Base-by-base conservation (phyloP, 129 eudicot species). In the Chrysanthemum makinoi region DNA sequence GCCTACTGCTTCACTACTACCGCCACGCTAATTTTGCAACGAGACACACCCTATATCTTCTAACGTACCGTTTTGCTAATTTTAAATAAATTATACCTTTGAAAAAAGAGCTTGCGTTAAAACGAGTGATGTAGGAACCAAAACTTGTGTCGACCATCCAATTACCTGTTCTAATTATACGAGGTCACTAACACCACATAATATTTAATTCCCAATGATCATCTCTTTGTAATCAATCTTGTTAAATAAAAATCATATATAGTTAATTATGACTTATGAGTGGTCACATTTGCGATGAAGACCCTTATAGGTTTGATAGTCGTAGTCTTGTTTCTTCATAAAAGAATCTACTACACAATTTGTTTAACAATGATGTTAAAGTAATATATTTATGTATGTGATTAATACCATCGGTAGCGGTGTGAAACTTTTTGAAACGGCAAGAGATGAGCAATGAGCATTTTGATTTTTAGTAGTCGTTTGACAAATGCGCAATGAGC, bases 111-210 rank as follows among this genome's bases (percentile, higher is more conserved):
- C 11, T 56, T 3, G 11, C 18, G 10, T 22, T 50, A 50, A 28
- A 68, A 15, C 10, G 35, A 35, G 13, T 17, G 74, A 18, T 11
- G 52, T 68, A 68, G 44, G 22, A 66, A 68, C 30, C n/a, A 17
- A 10, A 50, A 68, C 11, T 51, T 68, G 16, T 68, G 62, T 9
- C 73, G 52, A 52, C 73, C 63, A 69, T 53, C 35, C 73, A 33
- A 53, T 24, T 10, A n/a, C 24, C 20, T 52, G 28, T 14, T 24
- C 18, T 51, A 68, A 15, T 26, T 26, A 15, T 24, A 50, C 24
- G 1, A 3, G 24, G 20, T 67, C 43, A 49, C 28, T 11, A 68
- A 51, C 48, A 68, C 61, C 61, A 50, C 72, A 51, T 26, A 51
- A 15, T 68, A 24, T 68, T 51, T 50, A 15, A 68, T 51, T 49